Base-by-base conservation (phyloP, 2,329 filamentous ascomycete species). In the Fusarium scirpi region DNA sequence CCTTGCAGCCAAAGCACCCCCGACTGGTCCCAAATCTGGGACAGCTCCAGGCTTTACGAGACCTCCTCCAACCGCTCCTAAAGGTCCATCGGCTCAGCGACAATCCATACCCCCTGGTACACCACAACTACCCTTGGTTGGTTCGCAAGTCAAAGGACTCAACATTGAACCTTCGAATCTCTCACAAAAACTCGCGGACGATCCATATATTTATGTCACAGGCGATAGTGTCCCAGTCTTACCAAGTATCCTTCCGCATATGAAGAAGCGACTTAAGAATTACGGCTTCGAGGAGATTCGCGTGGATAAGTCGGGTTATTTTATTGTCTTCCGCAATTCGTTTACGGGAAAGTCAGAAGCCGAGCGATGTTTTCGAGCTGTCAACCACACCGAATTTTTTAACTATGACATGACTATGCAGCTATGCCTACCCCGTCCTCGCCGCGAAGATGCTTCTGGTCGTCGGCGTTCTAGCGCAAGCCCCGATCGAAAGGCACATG, bases 341-440 rank as follows among this genome's bases (percentile, higher is more conserved):
- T 87, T 88, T 58, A 85, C 86, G 11, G 95, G 95, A 5, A 91
- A 94, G 74, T 85, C 90, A 58, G 94, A 98, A 80, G 91, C 94
- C 1, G 91, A 93, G 72, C 87, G 92, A 67, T 98, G 94, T 78
- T 94, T 89, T 79, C 86, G 89, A 57, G 87, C 90, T 54, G 94
- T 92, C 71, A 91, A 98, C 78, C 91, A 92, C 78, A 91, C 91
- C 45, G 88, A 92, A 8, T 89, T 99, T 69, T 99, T 99, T 82
- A 98, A 92, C 3, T 98, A 98, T 66, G 84, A 82, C 65, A 95
- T 99, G 92, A 88, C 90, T 46, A 97, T 99, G 94, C 92, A 95
- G 77, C 90, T 94, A 59, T 91, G 74, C 67, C 74, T 79, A 62
- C 83, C 76, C 56, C 72, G 66, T 69, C 70, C 70, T 16, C 69